A percentile compares a stretch with the other conserved stretches of the same genome.
Conservation (phyloP, 192 early-diverging fungal species). For the Backusella morwellensis region DNA sequence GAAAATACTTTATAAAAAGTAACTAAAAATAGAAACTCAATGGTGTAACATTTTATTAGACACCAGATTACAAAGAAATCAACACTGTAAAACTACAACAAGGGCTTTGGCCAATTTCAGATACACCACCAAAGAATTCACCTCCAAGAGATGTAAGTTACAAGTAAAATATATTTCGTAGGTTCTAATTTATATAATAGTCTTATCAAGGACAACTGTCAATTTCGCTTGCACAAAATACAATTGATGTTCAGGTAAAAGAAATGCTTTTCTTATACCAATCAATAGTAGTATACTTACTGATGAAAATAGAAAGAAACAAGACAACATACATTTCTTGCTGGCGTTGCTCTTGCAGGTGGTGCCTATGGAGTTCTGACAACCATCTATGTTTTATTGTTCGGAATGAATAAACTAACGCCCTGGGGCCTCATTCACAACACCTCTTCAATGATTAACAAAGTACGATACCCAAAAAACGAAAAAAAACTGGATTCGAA, state of each 20-base stretch:
- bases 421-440: constrained; percentile 15
- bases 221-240: neutral
- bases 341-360: constrained; percentile 7
- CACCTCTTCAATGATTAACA: neutral
- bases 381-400: constrained; percentile 13
- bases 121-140: neutral
- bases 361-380: constrained; percentile 11
- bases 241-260: constrained; percentile 14
- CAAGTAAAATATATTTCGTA: neutral
- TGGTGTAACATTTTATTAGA: neutral
- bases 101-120: neutral
- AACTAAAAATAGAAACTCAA: neutral
- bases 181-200: neutral
- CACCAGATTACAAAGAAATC: neutral
- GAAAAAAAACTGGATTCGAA: too few species aligned
- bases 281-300: neutral
- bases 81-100: neutral
- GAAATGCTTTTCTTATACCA: neutral
- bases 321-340: constrained; percentile 17
- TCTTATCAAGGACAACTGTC: constrained; percentile 7
- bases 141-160: neutral
- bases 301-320: neutral
- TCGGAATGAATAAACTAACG: constrained; percentile 1
- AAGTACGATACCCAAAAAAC: neutral
- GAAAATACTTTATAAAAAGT: neutral